Percentiles rank a stretch among this genome's conserved stretches.
These are phyloP conservation scores for Phytophthora fragariae DNA, from an alignment of 352 stramenopile genomes.

Conservation along the genomic window DNA sequence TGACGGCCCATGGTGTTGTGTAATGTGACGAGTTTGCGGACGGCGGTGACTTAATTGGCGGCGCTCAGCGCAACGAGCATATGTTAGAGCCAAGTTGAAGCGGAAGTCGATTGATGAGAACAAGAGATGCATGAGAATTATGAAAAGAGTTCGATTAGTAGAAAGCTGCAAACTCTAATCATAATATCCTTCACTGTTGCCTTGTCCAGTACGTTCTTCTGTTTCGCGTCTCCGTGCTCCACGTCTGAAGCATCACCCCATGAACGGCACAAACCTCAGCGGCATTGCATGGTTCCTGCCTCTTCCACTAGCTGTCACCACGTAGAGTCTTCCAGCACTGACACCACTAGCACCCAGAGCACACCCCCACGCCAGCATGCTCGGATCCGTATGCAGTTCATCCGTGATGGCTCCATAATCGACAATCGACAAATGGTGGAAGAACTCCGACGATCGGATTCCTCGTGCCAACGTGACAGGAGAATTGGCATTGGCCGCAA, in stretches of 20 bases:
- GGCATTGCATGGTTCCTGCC: no score
- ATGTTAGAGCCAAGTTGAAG: no score
- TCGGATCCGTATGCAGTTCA: not conserved
- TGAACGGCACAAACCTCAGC: no score
- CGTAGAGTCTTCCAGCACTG: not conserved
- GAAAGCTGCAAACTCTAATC: no score
- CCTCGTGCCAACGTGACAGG: not conserved
- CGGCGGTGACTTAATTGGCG: conserved; percentile 65
- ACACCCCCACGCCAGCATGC: not conserved
- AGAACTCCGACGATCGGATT: not conserved
- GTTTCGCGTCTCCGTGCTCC: no score
- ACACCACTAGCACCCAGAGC: not conserved
- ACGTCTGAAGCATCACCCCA: no score
- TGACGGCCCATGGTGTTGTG: conserved; percentile 51
- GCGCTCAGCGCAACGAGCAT: no score
- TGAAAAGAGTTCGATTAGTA: no score
- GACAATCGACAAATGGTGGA: not conserved
- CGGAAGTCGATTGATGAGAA: no score
- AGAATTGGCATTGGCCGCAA: conserved; percentile 20
- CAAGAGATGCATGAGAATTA: no score
- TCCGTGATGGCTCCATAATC: not conserved
- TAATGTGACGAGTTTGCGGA: conserved; percentile 89
- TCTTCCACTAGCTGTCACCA: not conserved
- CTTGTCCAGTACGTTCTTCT: no score
- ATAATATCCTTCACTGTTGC: no score